Percentiles rank a stretch among this genome's conserved stretches.
These are phyloP conservation scores for Solanum chacoense DNA, from an alignment of 305 asterid genomes.

Conservation along the genomic window DNA sequence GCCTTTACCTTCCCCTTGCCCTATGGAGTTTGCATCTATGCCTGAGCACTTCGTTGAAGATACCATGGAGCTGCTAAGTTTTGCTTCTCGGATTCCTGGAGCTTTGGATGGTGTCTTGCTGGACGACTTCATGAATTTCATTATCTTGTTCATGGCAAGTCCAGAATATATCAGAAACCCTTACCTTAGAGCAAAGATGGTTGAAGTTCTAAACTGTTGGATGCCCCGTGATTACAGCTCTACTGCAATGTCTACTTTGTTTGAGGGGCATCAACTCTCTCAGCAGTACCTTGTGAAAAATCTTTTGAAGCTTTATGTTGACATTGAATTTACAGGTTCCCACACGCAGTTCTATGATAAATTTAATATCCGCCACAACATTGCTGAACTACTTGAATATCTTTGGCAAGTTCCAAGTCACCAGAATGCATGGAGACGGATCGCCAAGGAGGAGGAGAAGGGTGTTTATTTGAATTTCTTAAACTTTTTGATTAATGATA, in stretches of 20 bases:
- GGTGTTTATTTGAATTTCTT: slow-evolving; percentile 87
- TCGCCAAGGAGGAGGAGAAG: slow-evolving; percentile 97
- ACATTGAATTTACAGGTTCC: slow-evolving; percentile 96
- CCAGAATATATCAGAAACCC: slow-evolving; percentile 88
- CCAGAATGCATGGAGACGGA: slow-evolving; percentile 91
- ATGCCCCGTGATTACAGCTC: slow-evolving; percentile 91
- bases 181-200: slow-evolving; percentile 97
- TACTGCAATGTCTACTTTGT: slow-evolving; percentile 63
- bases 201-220: slow-evolving; percentile 95
- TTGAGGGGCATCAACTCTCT: slow-evolving; percentile 86
- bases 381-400: slow-evolving; percentile 92
- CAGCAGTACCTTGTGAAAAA: slow-evolving; percentile 78
- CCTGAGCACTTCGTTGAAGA: slow-evolving; percentile 97
- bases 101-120: slow-evolving; percentile 85
- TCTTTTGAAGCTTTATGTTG: slow-evolving; percentile 91
- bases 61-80: slow-evolving; percentile 88
- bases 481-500: slow-evolving; percentile 86
- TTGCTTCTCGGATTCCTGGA: slow-evolving; percentile 88
- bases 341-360: slow-evolving; percentile 99
- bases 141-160: slow-evolving; percentile 97
- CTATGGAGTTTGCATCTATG: slow-evolving; percentile 83
- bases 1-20: slow-evolving; percentile 75
- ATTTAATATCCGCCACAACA: slow-evolving; percentile 96
- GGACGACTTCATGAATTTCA: slow-evolving; percentile 97
- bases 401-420: slow-evolving; percentile 97